Percentiles rank a stretch among this genome's conserved stretches.
Evolutionary conservation across 495 filamentous ascomycete species (phyloP).

Genomic region (Evansstolkia leycettana): DNA sequence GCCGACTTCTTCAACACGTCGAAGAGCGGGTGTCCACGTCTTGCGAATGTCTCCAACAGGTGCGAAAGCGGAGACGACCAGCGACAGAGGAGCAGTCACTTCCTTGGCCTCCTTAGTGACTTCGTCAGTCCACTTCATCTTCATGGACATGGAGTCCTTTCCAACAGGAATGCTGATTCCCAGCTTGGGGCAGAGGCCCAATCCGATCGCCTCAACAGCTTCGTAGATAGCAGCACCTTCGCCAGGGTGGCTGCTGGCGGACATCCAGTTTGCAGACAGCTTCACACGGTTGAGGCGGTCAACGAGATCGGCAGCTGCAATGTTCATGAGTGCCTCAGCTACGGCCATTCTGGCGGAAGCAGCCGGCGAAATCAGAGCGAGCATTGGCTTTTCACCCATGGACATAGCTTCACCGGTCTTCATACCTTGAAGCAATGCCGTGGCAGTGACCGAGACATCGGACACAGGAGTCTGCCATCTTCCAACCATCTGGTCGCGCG

Average conservation of each 20-base stretch:
- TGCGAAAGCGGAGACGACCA: conserved; percentile 83
- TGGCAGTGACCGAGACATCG: conserved; percentile 83
- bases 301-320: conserved; percentile 74
- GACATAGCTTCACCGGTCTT: conserved; percentile 91
- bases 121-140: conserved; percentile 83
- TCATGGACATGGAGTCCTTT: conserved; percentile 98
- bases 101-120: conserved; percentile 57
- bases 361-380: conserved; percentile 82
- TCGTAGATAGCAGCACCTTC: conserved; percentile 93
- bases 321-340: conserved; percentile 84
- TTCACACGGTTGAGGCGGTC: conserved; percentile 66
- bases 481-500: conserved; percentile 91
- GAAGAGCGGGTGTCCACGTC: conserved; percentile 89
- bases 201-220: conserved; percentile 82
- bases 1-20: conserved; percentile 72
- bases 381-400: conserved; percentile 85
- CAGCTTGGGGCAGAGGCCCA: conserved; percentile 74
- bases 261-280: conserved; percentile 98
- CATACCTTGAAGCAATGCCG: conserved; percentile 57
- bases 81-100: conserved; percentile 81
- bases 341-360: conserved; percentile 97
- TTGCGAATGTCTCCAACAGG: conserved; percentile 65
- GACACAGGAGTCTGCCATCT: conserved; percentile 94
- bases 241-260: conserved; percentile 81
- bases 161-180: conserved; percentile 90